These are phyloP conservation scores for Termitomyces sp. DNA, from an alignment of 768 basidiomycete genomes.

Conservation along the genomic window DNA sequence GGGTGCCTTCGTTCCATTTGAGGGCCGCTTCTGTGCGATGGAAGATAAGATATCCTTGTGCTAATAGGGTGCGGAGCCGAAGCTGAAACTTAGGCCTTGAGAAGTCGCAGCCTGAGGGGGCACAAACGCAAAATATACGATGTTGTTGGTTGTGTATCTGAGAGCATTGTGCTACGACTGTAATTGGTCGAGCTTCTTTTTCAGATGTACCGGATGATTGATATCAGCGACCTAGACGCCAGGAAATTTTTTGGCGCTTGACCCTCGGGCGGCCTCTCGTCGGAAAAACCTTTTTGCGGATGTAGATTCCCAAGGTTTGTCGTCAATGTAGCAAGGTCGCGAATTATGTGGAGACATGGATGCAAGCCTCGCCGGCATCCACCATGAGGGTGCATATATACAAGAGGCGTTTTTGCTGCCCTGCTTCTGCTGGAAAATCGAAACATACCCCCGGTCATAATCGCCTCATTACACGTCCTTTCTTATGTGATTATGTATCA, in stretches of 20 bases:
- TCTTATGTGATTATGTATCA: neutral
- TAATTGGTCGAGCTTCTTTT: neutral
- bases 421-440: neutral
- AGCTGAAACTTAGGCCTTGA: neutral
- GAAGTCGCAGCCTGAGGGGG: neutral
- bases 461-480: neutral
- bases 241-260: neutral
- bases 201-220: neutral
- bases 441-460: neutral
- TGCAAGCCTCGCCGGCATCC: too few relatives aligned
- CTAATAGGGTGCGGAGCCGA: neutral
- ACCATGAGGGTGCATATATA: neutral
- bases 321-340: neutral
- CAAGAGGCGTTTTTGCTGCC: neutral
- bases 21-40: slow-evolving; percentile 4
- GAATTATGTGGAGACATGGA: neutral
- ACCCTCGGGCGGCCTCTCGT: neutral
- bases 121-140: neutral
- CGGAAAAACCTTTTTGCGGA: neutral
- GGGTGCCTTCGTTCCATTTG: slow-evolving; percentile 8
- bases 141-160: neutral
- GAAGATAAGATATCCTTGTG: neutral
- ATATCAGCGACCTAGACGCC: neutral
- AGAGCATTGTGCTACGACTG: neutral
- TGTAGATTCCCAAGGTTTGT: neutral